These are phyloP conservation scores for sorghum (Sorghum bicolor) DNA, from an alignment of 176 grass and related monocot species.

Conservation along the genomic window Sorghum_bicolor_NCBIv3 NC_012875.2:49349001-49349500, in stretches of 20 bases:
- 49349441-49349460: background rate
- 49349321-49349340: background rate
- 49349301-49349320: background rate
- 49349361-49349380: background rate
- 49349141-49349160: slow-evolving; percentile 6
- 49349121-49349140: slow-evolving; percentile 9
- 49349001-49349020: background rate
- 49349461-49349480: background rate
- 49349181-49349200: slow-evolving; percentile 3
- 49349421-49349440: slow-evolving; percentile 5
- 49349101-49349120: slow-evolving; percentile 33
- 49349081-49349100: slow-evolving; percentile 2
- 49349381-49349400: background rate
- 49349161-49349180: slow-evolving; percentile 6
- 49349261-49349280: background rate
- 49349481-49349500: background rate
- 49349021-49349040: slow-evolving; percentile 4
- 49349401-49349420: background rate
- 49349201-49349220: background rate
- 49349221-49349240: background rate
- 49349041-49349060: background rate
- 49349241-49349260: background rate
- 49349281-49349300: background rate
- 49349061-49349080: slow-evolving; percentile 20
- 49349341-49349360: background rate